These are phyloP conservation scores for Penicillium carneum DNA, from an alignment of 2,329 filamentous ascomycete genomes.

Conservation along the genomic window DNA sequence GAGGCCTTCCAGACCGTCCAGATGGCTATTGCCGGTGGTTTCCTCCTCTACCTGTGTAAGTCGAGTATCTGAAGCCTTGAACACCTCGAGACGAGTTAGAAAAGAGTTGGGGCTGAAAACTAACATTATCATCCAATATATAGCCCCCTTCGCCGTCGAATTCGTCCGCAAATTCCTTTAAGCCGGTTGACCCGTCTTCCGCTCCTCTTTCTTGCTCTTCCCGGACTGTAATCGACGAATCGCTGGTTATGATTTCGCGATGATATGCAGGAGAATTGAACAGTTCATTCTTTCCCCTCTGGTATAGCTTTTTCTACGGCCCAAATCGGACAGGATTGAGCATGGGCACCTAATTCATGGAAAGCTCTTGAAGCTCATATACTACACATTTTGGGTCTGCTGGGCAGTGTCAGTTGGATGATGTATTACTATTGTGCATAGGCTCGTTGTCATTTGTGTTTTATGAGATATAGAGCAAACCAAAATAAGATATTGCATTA, in stretches of 20 bases:
- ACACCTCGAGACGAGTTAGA: neutral
- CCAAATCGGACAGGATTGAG: neutral
- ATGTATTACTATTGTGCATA: slow-evolving; percentile 50
- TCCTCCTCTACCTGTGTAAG: slow-evolving; percentile 69
- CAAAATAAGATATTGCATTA: slow-evolving; percentile 27
- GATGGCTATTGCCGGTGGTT: slow-evolving; percentile 61
- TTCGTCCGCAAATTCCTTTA: slow-evolving; percentile 58
- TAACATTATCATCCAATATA: neutral
- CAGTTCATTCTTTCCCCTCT: slow-evolving; percentile 9
- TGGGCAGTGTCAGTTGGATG: slow-evolving; percentile 31
- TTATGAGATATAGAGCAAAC: slow-evolving; percentile 32
- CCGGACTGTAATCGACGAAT: slow-evolving; percentile 17
- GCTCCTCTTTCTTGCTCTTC: slow-evolving; percentile 6
- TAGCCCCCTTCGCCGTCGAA: slow-evolving; percentile 60
- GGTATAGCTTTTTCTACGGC: neutral
- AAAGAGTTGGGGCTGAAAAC: neutral
- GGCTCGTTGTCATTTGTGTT: slow-evolving; percentile 31
- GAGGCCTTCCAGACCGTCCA: slow-evolving; percentile 63
- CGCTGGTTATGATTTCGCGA: slow-evolving; percentile 18
- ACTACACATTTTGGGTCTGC: slow-evolving; percentile 12
- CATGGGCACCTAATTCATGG: neutral
- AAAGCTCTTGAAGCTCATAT: slow-evolving; percentile 1
- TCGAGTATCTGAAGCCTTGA: slow-evolving; percentile 8
- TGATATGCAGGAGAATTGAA: slow-evolving; percentile 12
- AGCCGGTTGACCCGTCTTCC: slow-evolving; percentile 26